A percentile compares a stretch with the other conserved stretches of the same genome.
Evolutionary conservation across 345 rosid genomes (phyloP).

Genomic region (Syzygium jambos): DNA sequence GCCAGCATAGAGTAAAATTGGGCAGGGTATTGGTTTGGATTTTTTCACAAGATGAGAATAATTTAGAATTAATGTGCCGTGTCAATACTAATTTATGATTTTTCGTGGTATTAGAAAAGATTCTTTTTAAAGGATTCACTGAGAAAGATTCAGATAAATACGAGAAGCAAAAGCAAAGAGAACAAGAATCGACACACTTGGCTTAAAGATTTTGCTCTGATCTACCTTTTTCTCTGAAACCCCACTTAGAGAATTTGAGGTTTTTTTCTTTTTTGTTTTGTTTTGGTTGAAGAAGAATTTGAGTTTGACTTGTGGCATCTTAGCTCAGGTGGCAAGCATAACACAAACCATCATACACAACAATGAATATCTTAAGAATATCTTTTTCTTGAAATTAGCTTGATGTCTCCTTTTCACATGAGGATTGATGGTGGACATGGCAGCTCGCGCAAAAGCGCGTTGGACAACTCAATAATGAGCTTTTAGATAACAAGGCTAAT

Average conservation of each 20-base stretch:
- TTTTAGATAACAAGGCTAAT: background rate
- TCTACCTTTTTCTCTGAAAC: background rate
- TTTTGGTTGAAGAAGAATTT: background rate
- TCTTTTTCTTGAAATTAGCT: background rate
- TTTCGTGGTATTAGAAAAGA: background rate
- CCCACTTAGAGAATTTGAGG: background rate
- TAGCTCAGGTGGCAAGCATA: background rate
- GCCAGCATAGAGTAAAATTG: too few species aligned
- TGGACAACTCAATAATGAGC: background rate
- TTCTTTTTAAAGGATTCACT: background rate
- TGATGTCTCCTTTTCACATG: background rate
- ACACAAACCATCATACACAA: background rate
- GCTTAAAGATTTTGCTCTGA: background rate
- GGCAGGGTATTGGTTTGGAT: background rate
- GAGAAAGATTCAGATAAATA: background rate
- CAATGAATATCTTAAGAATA: background rate
- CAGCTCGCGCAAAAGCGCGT: background rate
- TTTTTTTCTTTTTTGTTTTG: too few species aligned
- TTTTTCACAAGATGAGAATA: background rate
- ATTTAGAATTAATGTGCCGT: background rate
- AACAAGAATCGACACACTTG: background rate
- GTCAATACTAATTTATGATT: background rate
- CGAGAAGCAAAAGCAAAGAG: background rate
- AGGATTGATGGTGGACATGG: background rate
- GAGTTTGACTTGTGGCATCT: background rate